Evolutionary conservation across 2,329 filamentous ascomycete species (phyloP).

Genomic region (Massarina eburnea): DNA sequence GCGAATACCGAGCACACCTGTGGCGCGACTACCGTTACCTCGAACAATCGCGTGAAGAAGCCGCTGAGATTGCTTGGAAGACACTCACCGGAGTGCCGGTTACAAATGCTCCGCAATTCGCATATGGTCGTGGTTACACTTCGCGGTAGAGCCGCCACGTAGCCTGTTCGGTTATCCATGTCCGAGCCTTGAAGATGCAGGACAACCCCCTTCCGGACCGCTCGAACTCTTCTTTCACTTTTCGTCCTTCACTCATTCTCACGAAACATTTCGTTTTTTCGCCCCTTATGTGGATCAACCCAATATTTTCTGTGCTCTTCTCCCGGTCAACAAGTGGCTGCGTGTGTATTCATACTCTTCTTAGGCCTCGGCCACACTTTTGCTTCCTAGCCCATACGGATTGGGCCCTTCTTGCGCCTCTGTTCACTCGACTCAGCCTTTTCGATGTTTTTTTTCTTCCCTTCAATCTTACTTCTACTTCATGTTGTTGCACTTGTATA

Average conservation of each 20-base stretch:
- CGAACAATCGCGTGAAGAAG: slow-evolving; percentile 41
- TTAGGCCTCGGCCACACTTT: background rate
- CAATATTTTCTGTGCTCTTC: background rate
- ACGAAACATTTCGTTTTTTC: too few relatives aligned
- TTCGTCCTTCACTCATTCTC: too few relatives aligned
- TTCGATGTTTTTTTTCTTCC: background rate
- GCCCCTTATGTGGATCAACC: too few relatives aligned
- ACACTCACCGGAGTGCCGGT: slow-evolving; percentile 21
- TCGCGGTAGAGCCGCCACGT: background rate
- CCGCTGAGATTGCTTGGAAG: slow-evolving; percentile 39
- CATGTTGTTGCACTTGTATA: background rate
- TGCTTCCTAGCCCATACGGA: too few relatives aligned
- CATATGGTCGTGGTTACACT: slow-evolving; percentile 19
- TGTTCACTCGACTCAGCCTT: background rate
- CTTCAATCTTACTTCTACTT: background rate
- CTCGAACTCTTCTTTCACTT: background rate
- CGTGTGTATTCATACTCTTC: background rate
- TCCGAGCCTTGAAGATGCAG: background rate
- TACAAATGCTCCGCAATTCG: slow-evolving; percentile 19
- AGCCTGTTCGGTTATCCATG: background rate
- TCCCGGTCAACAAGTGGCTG: background rate
- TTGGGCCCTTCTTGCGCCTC: background rate
- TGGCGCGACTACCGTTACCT: slow-evolving; percentile 42
- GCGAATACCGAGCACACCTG: slow-evolving; percentile 36
- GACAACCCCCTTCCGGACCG: background rate